phyloP scores from a whole-genome alignment of 257 asterid genomes.

The Cordia subcordata region DNA sequence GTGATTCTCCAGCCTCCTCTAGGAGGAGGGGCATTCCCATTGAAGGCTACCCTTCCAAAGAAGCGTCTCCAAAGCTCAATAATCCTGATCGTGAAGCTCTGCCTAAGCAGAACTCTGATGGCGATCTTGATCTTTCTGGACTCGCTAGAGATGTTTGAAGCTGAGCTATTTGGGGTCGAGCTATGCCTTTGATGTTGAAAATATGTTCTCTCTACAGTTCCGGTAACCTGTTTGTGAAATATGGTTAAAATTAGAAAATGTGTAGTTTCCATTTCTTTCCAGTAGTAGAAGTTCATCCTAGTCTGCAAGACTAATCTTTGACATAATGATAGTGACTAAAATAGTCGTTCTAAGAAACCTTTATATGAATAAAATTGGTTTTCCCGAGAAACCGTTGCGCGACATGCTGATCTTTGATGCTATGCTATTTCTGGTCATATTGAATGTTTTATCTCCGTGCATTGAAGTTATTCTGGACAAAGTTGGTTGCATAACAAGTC shows the following conservation, averaged over 20 bases:
- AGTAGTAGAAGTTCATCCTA: not conserved
- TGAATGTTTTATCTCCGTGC: no score
- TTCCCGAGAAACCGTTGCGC: no score
- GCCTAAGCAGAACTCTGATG: conserved; percentile 32
- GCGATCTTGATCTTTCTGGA: conserved; percentile 60
- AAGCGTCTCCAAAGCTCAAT: conserved; percentile 20
- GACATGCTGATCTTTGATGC: no score
- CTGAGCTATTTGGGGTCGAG: conserved; percentile 2
- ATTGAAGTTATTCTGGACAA: no score
- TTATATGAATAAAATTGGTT: no score
- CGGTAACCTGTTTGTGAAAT: no score
- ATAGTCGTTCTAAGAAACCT: no score
- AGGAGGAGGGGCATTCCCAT: conserved; percentile 33
- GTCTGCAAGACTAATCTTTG: not conserved
- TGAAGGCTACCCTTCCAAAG: conserved; percentile 32
- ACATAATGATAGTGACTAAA: no score
- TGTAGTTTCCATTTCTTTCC: not conserved
- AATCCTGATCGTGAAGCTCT: conserved; percentile 13
- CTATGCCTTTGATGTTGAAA: no score
- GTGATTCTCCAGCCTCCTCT: conserved; percentile 19
- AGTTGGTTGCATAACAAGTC: no score
- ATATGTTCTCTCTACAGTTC: no score
- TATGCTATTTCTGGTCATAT: no score
- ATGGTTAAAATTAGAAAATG: not conserved
- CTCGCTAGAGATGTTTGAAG: conserved; percentile 57